These are phyloP conservation scores for Bruguiera hainesii DNA, from an alignment of 441 rosid species.

Conservation along the genomic window DNA sequence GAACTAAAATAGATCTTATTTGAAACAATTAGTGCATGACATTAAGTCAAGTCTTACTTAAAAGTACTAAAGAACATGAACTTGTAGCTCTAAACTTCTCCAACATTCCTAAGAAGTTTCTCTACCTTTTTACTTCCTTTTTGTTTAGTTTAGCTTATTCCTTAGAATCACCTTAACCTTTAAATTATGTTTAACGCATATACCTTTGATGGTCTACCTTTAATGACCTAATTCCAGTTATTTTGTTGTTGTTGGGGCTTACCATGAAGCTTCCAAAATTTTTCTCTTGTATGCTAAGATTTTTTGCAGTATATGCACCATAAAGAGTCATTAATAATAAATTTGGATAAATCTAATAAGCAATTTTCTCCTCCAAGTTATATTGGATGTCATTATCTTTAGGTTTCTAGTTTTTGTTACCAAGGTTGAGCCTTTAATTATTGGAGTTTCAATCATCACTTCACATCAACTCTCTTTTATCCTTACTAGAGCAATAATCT, in stretches of 20 bases:
- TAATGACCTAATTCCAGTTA: too few relatives aligned
- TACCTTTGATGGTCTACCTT: background rate
- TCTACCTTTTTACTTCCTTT: background rate
- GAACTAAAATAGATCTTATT: background rate
- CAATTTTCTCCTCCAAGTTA: background rate
- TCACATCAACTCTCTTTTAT: too few relatives aligned
- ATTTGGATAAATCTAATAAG: background rate
- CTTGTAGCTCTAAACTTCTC: background rate
- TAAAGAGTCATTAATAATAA: background rate
- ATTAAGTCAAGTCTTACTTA: background rate
- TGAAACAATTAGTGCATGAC: background rate
- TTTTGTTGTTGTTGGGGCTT: background rate
- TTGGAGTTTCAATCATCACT: background rate
- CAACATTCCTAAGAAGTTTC: background rate
- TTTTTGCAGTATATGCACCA: slow-evolving; percentile 2
- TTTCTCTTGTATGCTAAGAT: background rate
- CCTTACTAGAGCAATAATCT: too few relatives aligned
- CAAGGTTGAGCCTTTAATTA: background rate
- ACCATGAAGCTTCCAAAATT: background rate
- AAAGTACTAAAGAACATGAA: background rate
- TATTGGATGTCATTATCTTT: background rate
- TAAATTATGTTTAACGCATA: background rate
- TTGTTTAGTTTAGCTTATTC: background rate
- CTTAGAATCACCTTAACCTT: background rate
- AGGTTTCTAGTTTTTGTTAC: background rate